Evolutionary conservation across 2,329 filamentous ascomycete species (phyloP), one percentile per base, ranked within the genome.

Genomic region (Aureobasidium pullulans): DNA sequence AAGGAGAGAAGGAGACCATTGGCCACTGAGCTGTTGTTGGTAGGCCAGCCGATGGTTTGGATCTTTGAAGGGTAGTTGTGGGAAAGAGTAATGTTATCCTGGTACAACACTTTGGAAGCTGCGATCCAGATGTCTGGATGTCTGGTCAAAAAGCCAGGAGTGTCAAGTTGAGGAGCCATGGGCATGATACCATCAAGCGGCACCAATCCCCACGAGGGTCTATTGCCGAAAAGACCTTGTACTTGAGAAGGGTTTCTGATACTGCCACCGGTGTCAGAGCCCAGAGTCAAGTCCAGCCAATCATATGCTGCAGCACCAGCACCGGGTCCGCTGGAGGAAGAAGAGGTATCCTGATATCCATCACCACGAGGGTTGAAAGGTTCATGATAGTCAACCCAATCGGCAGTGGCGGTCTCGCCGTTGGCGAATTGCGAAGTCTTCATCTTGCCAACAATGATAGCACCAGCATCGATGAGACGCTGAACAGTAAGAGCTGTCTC

Each of bases 381-480:
- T 28, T 71, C 70, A 42, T 75, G 75, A 46, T 77, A 76, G 57
- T 77, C 74, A 1, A 77, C 61, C 76, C 76, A 80, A 57, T 84
- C 80, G 0, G 75, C 77, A 0, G 80, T 83, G 0, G 80, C 76
- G 1, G 64, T 66, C 47, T 75, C 75, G 3, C 75, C 75, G 23
- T 77, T 77, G 0, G 76, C 75, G 53, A 78, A 77, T 42, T 77
- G 75, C 13, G 70, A 73, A 0, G 75, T 76, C 57, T 75, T 72
- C 73, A 75, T 76, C 65, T 78, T 77, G 6, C 76, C 76, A 1
- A 78, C 71, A 16, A 77, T 68, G 15, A 77, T 72, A 0, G 82
- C 85, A 0, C 86, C 86, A 2, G 81, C 77, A 57, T 84, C 78
- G 3, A 87, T 75, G 0, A 89, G 69, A 1, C 75, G 73, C 53